Evolutionary conservation across 306 rosid genomes (phyloP), one percentile per base, ranked within the genome.

Genomic region (Glycine latifolia): DNA sequence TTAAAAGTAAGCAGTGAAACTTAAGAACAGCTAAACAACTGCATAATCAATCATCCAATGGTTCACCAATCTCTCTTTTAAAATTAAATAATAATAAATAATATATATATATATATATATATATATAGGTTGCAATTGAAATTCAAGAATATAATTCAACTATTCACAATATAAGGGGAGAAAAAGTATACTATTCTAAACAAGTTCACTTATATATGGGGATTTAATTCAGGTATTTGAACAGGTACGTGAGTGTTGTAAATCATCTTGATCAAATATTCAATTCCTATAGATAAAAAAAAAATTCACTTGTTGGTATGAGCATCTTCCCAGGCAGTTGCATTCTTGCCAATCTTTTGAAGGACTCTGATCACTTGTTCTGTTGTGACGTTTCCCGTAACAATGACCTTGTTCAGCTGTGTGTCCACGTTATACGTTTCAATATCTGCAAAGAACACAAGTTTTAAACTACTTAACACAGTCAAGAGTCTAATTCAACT

Each of bases 371-470:
- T 86, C 26, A 93, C 94, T 84, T 95, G 67, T 78, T 93, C 88
- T 7, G 88, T 86, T 4, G 96, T 91, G 4, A 95, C 88, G 54
- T 93, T 89, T 0, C 99, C 97, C 0, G 96, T 91, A 54, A 95
- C 94, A 0, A 67, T 91, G 15, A 91, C 97, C 77, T 95, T 93
- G 94, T 86, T 89, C 75, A 89, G 83, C 83, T 91, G 35, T 48
- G 83, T 87, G 54, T 95, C 99, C 49, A 87, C 92, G 49, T 91
- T 84, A 39, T 95, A 95, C 8, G 96, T 88, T 81, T 95, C 97
- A 67, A 93, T 93, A 83, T 93, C 98, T 95, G 91, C 80, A 17
- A 47, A 0, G 31, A 54, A 12, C 37, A 31, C 14, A 16, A 2
- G 3, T 58, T 73, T 61, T 59, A 39, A 39, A 39, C 44, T 4